These are phyloP conservation scores for Pseudotulostoma volvatum DNA, from an alignment of 495 filamentous ascomycete species.

Conservation along the genomic window DNA sequence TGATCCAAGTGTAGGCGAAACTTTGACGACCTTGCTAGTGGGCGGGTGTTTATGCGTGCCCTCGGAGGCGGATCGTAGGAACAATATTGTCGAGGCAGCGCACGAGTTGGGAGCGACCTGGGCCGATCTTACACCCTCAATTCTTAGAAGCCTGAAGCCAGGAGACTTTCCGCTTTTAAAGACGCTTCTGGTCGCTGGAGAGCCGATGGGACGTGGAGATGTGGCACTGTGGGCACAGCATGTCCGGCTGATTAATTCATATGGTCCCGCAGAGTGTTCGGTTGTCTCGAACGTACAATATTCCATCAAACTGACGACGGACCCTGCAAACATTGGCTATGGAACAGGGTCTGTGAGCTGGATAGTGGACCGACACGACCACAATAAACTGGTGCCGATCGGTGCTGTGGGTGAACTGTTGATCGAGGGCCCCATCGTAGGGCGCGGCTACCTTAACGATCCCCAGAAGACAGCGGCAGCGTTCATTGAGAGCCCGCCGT, in stretches of 20 bases:
- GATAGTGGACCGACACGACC: slow-evolving; percentile 18
- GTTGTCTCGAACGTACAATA: background rate
- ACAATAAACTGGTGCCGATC: slow-evolving; percentile 11
- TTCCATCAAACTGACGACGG: no score
- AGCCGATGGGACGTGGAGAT: slow-evolving; percentile 6
- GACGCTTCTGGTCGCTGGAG: slow-evolving; percentile 23
- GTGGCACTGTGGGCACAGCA: no score
- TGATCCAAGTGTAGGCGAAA: slow-evolving; percentile 40
- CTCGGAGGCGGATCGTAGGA: slow-evolving; percentile 23
- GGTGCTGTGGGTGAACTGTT: slow-evolving; percentile 21
- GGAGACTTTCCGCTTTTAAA: slow-evolving; percentile 14
- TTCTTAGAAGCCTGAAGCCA: slow-evolving; percentile 6
- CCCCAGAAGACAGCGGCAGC: slow-evolving; percentile 10
- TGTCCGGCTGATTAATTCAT: no score
- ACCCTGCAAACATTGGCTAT: background rate
- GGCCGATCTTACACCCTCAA: slow-evolving; percentile 14
- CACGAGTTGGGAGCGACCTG: slow-evolving; percentile 11
- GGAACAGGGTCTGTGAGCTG: slow-evolving; percentile 5
- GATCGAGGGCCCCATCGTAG: slow-evolving; percentile 17
- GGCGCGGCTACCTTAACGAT: slow-evolving; percentile 21
- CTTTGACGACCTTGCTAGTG: slow-evolving; percentile 37
- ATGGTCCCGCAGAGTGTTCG: background rate
- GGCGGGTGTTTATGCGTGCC: slow-evolving; percentile 43
- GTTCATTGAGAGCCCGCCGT: slow-evolving; percentile 9
- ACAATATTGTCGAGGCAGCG: slow-evolving; percentile 15